These are phyloP conservation scores for Rhododendron kiyosumense DNA, from an alignment of 148 eudicot genomes.

Conservation along the genomic window DNA sequence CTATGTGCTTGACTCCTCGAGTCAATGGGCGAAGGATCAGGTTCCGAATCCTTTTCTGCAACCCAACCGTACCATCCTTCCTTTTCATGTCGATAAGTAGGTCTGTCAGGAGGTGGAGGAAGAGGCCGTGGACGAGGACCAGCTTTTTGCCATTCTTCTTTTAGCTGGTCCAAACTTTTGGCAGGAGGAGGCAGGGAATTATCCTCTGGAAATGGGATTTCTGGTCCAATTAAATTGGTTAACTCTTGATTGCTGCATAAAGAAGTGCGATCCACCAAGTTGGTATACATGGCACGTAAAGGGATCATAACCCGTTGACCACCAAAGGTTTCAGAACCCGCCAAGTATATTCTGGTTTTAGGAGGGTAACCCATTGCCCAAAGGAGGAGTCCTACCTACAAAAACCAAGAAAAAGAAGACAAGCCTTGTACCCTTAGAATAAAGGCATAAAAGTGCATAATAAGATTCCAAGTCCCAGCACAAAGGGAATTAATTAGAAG, in stretches of 20 bases:
- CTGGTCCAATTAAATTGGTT: constrained; percentile 57
- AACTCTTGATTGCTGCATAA: constrained; percentile 79
- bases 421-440: background rate
- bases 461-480: background rate
- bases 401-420: constrained; percentile 3
- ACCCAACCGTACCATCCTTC: constrained; percentile 99
- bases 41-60: constrained; percentile 75
- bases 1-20: constrained; percentile 71
- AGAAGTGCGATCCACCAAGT: constrained; percentile 84
- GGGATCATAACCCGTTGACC: constrained; percentile 91
- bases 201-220: constrained; percentile 46
- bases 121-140: constrained; percentile 98
- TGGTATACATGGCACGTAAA: constrained; percentile 81
- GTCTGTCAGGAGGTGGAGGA: constrained; percentile 94
- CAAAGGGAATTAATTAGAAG: background rate
- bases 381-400: constrained; percentile 89
- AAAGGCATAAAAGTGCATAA: background rate
- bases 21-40: constrained; percentile 55
- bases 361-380: constrained; percentile 95
- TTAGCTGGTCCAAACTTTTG: constrained; percentile 48
- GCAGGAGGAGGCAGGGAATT: constrained; percentile 38
- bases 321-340: constrained; percentile 91
- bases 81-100: constrained; percentile 82
- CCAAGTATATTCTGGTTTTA: constrained; percentile 74
- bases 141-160: constrained; percentile 87